A percentile compares a stretch with the other conserved stretches of the same genome.
These are phyloP conservation scores for Breviolum minutum DNA, from an alignment of 73 alveolate species.

Conservation along the genomic window DNA sequence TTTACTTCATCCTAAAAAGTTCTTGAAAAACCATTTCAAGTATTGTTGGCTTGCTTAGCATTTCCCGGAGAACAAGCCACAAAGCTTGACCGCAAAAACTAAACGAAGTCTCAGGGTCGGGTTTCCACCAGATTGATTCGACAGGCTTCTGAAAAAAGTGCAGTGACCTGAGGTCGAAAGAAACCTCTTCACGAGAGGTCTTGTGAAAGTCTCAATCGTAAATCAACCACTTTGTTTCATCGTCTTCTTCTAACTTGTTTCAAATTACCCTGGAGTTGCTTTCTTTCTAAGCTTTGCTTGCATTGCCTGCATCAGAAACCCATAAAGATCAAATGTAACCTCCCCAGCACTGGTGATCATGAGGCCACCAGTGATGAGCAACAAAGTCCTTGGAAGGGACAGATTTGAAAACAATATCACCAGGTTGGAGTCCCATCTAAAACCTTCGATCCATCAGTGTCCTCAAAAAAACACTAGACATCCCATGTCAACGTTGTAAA, in stretches of 20 bases:
- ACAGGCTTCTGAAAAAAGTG: conserved; percentile 51
- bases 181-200: no score
- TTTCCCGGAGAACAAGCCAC: no score
- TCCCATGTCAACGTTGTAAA: no score
- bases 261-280: background rate
- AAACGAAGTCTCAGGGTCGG: background rate
- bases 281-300: background rate
- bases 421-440: background rate
- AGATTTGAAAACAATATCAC: background rate
- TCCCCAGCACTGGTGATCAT: conserved; percentile 59
- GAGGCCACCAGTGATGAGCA: conserved; percentile 2
- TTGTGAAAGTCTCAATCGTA: background rate
- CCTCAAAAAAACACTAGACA: no score
- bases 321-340: background rate
- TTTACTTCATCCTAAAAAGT: no score
- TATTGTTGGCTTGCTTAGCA: no score
- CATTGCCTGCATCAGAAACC: conserved; percentile 4
- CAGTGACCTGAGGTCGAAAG: background rate
- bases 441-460: no score
- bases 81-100: background rate
- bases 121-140: conserved; percentile 63
- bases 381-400: background rate
- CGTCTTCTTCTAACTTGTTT: no score
- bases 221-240: background rate
- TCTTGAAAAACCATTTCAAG: no score